Conservation (phyloP, 1,284 basidiomycete genomes). For the Trichosporon ovoides region DNA sequence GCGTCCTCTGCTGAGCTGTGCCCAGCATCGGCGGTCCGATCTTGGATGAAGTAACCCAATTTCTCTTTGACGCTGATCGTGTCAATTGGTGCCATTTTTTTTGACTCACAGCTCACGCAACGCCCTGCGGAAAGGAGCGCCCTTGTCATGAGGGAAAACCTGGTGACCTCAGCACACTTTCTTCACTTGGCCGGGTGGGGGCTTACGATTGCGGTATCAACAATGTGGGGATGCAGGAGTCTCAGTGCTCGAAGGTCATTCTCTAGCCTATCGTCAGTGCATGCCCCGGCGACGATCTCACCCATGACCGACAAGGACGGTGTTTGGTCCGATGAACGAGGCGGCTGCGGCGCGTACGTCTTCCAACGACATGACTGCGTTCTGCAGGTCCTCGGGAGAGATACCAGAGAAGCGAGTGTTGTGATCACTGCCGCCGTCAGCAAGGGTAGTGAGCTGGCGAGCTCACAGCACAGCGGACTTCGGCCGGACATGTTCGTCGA, state of each 20-base stretch:
- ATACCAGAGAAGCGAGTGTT: constrained; percentile 85
- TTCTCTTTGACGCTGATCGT: constrained; percentile 63
- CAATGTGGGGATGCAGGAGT: constrained; percentile 70
- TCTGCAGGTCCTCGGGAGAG: constrained; percentile 56
- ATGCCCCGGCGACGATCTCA: constrained; percentile 20
- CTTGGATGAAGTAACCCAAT: constrained; percentile 68
- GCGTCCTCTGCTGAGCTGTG: constrained; percentile 84
- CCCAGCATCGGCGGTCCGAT: constrained; percentile 58
- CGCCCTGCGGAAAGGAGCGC: constrained; percentile 70
- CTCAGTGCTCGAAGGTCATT: constrained; percentile 84
- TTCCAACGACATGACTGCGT: constrained; percentile 61
- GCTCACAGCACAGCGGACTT: constrained; percentile 70
- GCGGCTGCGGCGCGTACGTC: constrained; percentile 64
- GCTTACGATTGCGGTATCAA: constrained; percentile 67
- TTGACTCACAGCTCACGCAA: constrained; percentile 66
- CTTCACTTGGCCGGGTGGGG: not conserved
- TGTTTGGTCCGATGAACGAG: constrained; percentile 65
- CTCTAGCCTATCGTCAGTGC: constrained; percentile 55
- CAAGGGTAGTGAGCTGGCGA: not conserved
- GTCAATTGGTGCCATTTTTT: constrained; percentile 3
- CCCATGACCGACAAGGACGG: constrained; percentile 68
- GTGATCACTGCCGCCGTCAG: constrained; percentile 59
- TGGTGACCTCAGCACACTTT: constrained; percentile 13
- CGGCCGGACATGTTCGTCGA: constrained; percentile 77
- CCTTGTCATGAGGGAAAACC: constrained; percentile 74